Base-by-base conservation (phyloP, 176 grass and related monocot species). In the Cenchrus americanus region DNA sequence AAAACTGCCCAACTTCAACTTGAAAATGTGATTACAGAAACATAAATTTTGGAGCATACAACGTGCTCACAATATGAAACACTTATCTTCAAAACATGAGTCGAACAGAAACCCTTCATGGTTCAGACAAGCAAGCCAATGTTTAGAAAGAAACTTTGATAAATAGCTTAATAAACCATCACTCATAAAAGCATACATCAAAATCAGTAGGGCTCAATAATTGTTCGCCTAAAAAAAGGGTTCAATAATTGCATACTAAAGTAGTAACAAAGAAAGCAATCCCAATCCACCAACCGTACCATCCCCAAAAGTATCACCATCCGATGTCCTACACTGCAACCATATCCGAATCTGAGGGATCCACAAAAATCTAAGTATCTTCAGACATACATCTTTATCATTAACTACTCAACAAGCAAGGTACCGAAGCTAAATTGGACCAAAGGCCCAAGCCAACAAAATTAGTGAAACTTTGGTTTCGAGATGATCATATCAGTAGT, bases 241-340 rank as follows among this genome's bases (percentile, higher is more conserved):
- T 43, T 79, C 69, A 61, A 74, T 61, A 40, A 53, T 46, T 81
- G 26, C 22, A 57, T 44, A 80, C 47, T 61, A 51, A 82, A 87
- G 71, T 68, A 69, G 54, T 32, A 79, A 7, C 27, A 8, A 37
- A 62, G 47, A 76, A 62, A 85, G 19, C 30, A 76, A 85, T 76
- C 76, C 34, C 59, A 46, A 81, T 81, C 70, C 52, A 75, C 68
- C 62, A 75, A 75, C 66, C 13, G 68, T 51, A 75, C 32, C 60
- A 72, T 57, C 41, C 61, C 61, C 10, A 69, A 72, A 84, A 73
- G 32, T 57, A 85, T 46, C 69, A 76, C 66, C 44, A 85, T 80
- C 82, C 62, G 62, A 46, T 41, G 64, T 80, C n/a, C 60, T 32
- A 48, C 6, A 76, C 18, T 10, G 46, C 81, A 66, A 68, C 48